A percentile compares a stretch with the other conserved stretches of the same genome.
phyloP scores from a whole-genome alignment of 139 green algal genomes.

The Choricystis sp. region DNA sequence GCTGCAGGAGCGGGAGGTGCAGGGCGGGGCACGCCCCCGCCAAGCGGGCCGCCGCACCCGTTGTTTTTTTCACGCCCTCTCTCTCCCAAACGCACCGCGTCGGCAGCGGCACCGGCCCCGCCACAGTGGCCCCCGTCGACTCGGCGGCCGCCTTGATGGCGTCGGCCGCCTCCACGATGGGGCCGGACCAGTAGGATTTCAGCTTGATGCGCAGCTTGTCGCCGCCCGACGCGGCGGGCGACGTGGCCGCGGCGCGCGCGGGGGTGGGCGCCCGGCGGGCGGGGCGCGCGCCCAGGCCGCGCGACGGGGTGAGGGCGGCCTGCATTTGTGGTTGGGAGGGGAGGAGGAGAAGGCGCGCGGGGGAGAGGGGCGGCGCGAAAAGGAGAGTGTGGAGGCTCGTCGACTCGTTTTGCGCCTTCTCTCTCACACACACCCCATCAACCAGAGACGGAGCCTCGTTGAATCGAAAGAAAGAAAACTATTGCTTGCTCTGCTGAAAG shows the following conservation, averaged over 20 bases:
- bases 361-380: too few species aligned
- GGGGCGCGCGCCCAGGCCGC: conserved; percentile 1
- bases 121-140: conserved; percentile 31
- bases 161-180: conserved; percentile 28
- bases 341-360: too few species aligned
- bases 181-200: conserved; percentile 31
- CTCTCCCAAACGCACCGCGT: conserved; percentile 16
- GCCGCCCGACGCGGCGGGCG: conserved; percentile 7
- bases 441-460: too few species aligned
- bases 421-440: too few species aligned
- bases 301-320: conserved; percentile 1
- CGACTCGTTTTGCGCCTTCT: too few species aligned
- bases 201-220: conserved; percentile 59
- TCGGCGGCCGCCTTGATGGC: conserved; percentile 41
- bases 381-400: too few species aligned
- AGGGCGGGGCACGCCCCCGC: too few species aligned
- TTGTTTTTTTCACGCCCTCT: too few species aligned
- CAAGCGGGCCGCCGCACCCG: too few species aligned
- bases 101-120: conserved; percentile 54
- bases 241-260: background rate
- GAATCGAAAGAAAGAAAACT: too few species aligned
- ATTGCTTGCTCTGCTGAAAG: too few species aligned
- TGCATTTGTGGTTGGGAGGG: background rate
- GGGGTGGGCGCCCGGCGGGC: background rate
- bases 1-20: background rate